Evolutionary conservation across 805 yeast species (phyloP).

Genomic region (Lipomyces orientalis): DNA sequence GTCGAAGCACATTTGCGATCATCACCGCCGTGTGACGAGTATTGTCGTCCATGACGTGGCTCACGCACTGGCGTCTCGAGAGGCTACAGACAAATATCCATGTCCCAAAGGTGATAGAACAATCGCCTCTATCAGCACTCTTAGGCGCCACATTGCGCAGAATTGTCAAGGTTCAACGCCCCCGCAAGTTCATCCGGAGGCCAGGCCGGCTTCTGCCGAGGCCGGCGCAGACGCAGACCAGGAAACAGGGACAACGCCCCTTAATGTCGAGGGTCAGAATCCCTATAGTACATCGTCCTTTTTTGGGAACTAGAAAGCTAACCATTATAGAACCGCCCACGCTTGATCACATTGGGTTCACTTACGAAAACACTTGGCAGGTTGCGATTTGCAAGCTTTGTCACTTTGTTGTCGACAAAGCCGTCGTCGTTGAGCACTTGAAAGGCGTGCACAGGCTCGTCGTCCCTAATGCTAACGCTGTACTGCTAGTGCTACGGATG

Average conservation of each 20-base stretch:
- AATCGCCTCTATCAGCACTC: no score
- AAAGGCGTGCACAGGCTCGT: background rate
- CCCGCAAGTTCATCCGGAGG: no score
- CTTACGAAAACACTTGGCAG: background rate
- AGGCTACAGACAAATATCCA: background rate
- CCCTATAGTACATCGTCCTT: no score
- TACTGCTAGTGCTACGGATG: background rate
- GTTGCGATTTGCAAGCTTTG: background rate
- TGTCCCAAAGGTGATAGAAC: no score
- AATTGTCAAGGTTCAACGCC: no score
- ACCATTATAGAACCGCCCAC: conserved; percentile 4
- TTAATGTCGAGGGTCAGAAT: no score
- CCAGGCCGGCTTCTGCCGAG: no score
- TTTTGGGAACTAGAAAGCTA: no score
- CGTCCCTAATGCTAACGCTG: conserved; percentile 2
- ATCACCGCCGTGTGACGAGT: conserved; percentile 1
- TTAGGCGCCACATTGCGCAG: no score
- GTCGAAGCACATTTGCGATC: conserved; percentile 1
- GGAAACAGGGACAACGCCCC: no score
- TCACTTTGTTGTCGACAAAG: conserved; percentile 4
- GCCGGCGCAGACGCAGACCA: no score
- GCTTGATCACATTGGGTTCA: background rate
- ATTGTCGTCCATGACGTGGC: background rate
- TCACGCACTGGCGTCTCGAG: background rate
- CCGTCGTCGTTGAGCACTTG: background rate